A percentile compares a stretch with the other conserved stretches of the same genome.
Conservation (phyloP, 1,284 basidiomycete genomes). For the Trichosporon sp. region DNA sequence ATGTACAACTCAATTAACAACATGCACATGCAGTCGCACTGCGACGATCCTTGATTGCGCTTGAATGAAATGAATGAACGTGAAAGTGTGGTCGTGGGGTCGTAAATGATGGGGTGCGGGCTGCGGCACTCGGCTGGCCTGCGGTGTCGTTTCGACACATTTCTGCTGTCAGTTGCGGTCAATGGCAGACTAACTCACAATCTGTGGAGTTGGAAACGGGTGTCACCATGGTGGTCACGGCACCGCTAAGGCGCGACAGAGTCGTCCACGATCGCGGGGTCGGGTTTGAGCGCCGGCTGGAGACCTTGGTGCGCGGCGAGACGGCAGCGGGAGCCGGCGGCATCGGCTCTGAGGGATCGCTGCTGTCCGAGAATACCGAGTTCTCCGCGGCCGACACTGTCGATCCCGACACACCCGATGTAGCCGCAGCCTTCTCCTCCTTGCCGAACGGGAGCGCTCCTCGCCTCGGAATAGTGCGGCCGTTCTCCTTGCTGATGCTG, state of each 20-base stretch:
- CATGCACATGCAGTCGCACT: slow-evolving; percentile 18
- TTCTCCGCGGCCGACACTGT: not conserved
- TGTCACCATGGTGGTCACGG: slow-evolving; percentile 9
- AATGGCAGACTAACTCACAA: not conserved
- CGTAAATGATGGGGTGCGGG: not conserved
- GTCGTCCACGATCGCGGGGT: not conserved
- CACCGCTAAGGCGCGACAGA: slow-evolving; percentile 3
- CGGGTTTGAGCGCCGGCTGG: not conserved
- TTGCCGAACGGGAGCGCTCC: not conserved
- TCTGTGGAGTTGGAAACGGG: not conserved
- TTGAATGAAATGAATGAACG: slow-evolving; percentile 3
- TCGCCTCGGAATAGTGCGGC: not conserved
- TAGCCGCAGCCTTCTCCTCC: not conserved
- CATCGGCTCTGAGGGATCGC: not conserved
- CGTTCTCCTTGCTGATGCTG: not conserved
- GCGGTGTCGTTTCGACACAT: not conserved
- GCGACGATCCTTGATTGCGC: slow-evolving; percentile 4
- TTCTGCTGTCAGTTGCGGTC: not conserved
- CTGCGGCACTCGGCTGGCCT: not conserved
- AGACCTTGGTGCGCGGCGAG: not conserved
- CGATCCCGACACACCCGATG: not conserved
- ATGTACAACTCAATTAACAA: slow-evolving; percentile 18
- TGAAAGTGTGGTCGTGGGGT: slow-evolving; percentile 1
- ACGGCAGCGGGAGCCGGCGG: not conserved
- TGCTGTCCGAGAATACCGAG: slow-evolving; percentile 11